Evolutionary conservation across 805 yeast species (phyloP), one percentile per base, ranked within the genome.

Genomic region (Barnettozyma sucrosica): DNA sequence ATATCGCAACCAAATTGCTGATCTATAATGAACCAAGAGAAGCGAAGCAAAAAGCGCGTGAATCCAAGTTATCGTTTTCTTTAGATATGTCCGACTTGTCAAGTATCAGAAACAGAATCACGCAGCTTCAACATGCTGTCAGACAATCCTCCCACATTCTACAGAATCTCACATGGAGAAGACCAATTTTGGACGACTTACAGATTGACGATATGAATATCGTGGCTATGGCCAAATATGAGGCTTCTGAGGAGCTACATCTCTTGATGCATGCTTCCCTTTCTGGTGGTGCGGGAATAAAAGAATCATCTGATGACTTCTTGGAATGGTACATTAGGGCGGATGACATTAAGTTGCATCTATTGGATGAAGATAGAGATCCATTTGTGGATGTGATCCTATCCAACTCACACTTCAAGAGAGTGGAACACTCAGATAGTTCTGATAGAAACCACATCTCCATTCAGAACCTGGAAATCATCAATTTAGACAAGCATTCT

Each of bases 361-460:
- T 90, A 61, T 67, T 89, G 49, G 80, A 79, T 47, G 78, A 77
- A 10, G 64, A 74, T 7, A 67, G 85, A 21, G 59, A 69, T 14
- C 87, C 92, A 10, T 80, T 90, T 55, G 63, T 88, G 44, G 92
- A 85, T 62, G 68, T 89, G 47, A 81, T 83, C 0, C 59, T 90
- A 13, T 81, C 83, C 1, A 73, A 76, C 28, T 76, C 85, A 3
- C 69, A 68, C 25, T 87, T 82, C 64, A 68, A 77, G 40, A 70
- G 95, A 46, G 58, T 82, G 5, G 87, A 82, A 41, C 71, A 80
- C 11, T 65, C 79, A 1, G 85, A 81, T 58, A 85, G 89, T 2
- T 79, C 86, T 23, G 83, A 85, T 51, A 63, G 71, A 18, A 89
- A 88, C 58, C 65, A 72, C 11, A 66, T 86, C 5, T 75, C 72